Base-by-base conservation (phyloP, 2,329 filamentous ascomycete species). In the Aschersonia sp. region DNA sequence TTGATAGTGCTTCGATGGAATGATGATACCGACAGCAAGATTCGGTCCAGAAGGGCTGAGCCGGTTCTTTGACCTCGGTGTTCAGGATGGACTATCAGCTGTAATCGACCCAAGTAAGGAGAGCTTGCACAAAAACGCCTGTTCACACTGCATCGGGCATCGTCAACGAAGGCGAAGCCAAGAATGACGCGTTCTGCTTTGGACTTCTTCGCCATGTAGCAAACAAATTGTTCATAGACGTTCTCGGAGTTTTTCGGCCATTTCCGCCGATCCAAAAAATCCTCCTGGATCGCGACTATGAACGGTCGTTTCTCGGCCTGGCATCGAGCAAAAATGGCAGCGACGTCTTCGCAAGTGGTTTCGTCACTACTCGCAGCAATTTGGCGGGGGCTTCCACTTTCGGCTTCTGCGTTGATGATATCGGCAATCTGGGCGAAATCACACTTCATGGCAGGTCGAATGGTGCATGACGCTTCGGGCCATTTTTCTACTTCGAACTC, bases 11-110 rank as follows among this genome's bases (percentile, higher is more conserved):
- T 65, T 1, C 58, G 54, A 4, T 59, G 54, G 45, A 69, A 67
- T 0, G 57, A 53, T 2, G 58, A 51, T 1, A 69, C 66, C 5
- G 62, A 64, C 3, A 61, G 58, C 3, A 75, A 49, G 6, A 91
- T 62, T 46, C 77, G 72, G 59, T 91, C 84, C 5, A 94, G 59
- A 1, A 94, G 69, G 30, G 79, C 82, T 4, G 73, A 76, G 2
- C 82, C 87, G 44, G 89, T 68, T 1, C 79, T 73, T 48, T 78
- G 73, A 9, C 68, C 68, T n/a, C 74, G 70, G 54, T 74, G 72
- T 0, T 73, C 61, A 0, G 70, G 71, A 48, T 78, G 69, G 1
- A 89, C 79, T 48, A 78, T 80, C 2, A 89, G 54, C 5, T 80
- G 75, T 9, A 87, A 58, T 47, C 78, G 76, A 7, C 74, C 79